phyloP scores from a whole-genome alignment of 2,329 filamentous ascomycete species.

The Colletotrichum cordylinicola region DNA sequence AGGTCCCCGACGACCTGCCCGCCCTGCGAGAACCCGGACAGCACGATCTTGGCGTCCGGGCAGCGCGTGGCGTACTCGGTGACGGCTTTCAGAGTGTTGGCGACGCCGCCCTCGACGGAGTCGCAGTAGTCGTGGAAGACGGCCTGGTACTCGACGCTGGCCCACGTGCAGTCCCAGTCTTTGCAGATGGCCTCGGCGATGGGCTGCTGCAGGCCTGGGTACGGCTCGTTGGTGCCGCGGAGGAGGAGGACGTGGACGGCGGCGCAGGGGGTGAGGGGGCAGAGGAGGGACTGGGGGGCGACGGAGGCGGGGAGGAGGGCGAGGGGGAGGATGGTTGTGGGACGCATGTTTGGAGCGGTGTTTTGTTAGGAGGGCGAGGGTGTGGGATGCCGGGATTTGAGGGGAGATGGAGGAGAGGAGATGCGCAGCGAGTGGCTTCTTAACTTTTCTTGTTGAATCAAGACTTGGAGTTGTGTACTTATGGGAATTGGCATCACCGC shows the following conservation, averaged over 20 bases:
- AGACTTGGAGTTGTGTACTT: not conserved
- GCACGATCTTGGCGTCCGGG: slow-evolving; percentile 41
- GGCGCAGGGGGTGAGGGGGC: not conserved
- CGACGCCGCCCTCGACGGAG: slow-evolving; percentile 33
- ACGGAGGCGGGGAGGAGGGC: not conserved
- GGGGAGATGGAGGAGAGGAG: not conserved
- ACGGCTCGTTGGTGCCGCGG: slow-evolving; percentile 1
- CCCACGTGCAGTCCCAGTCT: slow-evolving; percentile 2
- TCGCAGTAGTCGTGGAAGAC: slow-evolving; percentile 6
- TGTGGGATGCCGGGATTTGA: not conserved
- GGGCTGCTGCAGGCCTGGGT: slow-evolving; percentile 1
- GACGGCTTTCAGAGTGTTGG: slow-evolving; percentile 40
- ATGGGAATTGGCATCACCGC: no score
- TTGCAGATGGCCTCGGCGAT: slow-evolving; percentile 6
- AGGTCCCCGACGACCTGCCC: slow-evolving; percentile 42
- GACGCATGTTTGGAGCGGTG: not conserved
- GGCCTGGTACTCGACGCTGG: not conserved
- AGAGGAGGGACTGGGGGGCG: not conserved
- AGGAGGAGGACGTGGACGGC: not conserved
- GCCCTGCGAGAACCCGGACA: slow-evolving; percentile 47
- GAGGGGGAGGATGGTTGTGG: not conserved
- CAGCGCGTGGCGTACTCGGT: slow-evolving; percentile 41
- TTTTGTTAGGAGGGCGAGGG: not conserved
- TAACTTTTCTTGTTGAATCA: not conserved
- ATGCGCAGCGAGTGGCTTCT: not conserved